phyloP scores from a whole-genome alignment of 495 filamentous ascomycete species.

The Podospora sp. region DNA sequence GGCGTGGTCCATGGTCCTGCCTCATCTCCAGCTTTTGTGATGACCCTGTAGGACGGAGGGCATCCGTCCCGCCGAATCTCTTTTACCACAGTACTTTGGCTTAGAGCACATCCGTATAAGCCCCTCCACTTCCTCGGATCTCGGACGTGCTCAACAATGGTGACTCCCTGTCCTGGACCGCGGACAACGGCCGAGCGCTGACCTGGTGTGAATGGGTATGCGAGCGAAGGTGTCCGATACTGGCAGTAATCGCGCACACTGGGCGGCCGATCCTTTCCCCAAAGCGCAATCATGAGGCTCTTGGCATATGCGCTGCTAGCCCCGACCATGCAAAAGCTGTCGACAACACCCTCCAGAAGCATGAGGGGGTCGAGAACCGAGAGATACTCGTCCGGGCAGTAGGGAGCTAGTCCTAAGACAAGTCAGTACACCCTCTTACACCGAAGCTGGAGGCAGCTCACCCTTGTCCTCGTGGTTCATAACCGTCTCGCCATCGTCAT shows the following conservation, averaged over 20 bases:
- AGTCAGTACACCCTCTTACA: not conserved
- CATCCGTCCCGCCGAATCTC: conserved; percentile 2
- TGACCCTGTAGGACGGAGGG: not conserved
- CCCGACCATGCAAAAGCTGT: conserved; percentile 30
- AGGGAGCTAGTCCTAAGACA: conserved; percentile 8
- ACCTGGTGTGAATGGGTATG: conserved; percentile 29
- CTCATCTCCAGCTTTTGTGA: not conserved
- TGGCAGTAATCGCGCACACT: conserved; percentile 18
- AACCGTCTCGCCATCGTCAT: not conserved
- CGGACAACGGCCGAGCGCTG: conserved; percentile 25
- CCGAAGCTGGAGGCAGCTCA: not conserved
- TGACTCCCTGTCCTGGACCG: conserved; percentile 10
- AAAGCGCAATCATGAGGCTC: conserved; percentile 25
- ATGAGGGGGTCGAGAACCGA: conserved; percentile 30
- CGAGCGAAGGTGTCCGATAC: conserved; percentile 19
- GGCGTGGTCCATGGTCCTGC: not conserved
- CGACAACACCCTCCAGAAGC: conserved; percentile 25
- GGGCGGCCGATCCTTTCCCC: conserved; percentile 18
- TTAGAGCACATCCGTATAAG: conserved; percentile 19
- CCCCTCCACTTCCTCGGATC: conserved; percentile 25
- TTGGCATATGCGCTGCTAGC: conserved; percentile 25
- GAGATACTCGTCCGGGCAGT: conserved; percentile 27
- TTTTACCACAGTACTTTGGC: conserved; percentile 9
- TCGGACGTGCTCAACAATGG: conserved; percentile 17
- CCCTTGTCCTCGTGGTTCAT: not conserved